Evolutionary conservation across 345 rosid genomes (phyloP).

Genomic region (Citrus australasica): DNA sequence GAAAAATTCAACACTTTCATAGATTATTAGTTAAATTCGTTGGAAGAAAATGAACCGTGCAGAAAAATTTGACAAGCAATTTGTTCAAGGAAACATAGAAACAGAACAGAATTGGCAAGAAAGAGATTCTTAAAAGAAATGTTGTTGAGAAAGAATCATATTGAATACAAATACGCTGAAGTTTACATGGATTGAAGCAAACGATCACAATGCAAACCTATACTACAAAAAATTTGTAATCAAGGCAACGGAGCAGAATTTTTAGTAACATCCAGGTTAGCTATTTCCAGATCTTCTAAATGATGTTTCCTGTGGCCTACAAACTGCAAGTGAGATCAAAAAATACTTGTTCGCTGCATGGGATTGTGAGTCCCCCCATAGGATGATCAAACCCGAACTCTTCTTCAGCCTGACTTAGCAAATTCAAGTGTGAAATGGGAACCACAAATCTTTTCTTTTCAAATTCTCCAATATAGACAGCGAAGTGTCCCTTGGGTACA

Average conservation of each 20-base stretch:
- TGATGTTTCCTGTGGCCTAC: neutral
- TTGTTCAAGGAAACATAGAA: no score
- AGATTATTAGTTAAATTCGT: no score
- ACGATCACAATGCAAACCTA: neutral
- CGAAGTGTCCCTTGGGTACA: neutral
- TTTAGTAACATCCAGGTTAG: neutral
- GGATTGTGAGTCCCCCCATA: constrained; percentile 26
- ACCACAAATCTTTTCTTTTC: constrained; percentile 33
- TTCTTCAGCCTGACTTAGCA: constrained; percentile 20
- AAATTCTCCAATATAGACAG: neutral
- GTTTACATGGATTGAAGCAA: neutral
- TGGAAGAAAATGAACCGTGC: no score
- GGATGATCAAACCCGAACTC: constrained; percentile 28
- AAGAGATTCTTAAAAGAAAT: no score
- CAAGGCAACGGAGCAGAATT: neutral
- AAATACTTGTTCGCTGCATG: constrained; percentile 23
- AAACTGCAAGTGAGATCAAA: constrained; percentile 16
- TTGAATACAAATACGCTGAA: neutral
- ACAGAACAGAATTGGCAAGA: neutral
- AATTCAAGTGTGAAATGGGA: constrained; percentile 33
- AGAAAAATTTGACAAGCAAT: no score
- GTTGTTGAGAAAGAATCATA: neutral
- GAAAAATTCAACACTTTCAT: no score
- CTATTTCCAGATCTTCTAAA: neutral
- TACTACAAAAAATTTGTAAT: neutral